Evolutionary conservation across 192 early-diverging fungal species (phyloP).

Genomic region (Borealophlyctis nickersoniae): DNA sequence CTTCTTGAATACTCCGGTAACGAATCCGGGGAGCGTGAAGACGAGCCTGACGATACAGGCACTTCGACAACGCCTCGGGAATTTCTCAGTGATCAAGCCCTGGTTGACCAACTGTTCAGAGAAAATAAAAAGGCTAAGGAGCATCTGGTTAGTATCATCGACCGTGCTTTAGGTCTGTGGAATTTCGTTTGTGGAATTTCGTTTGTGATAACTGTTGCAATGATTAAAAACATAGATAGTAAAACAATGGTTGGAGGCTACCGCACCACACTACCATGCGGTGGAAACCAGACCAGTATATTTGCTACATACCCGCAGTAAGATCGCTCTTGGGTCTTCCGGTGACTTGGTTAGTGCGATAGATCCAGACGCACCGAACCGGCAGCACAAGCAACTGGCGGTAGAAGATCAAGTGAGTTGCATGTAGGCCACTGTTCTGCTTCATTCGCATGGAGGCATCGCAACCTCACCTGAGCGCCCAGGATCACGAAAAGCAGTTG

Average conservation of each 20-base stretch:
- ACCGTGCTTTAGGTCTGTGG: too few relatives aligned
- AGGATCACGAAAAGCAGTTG: constrained; percentile 54
- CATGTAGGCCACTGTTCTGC: not conserved
- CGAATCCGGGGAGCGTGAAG: not conserved
- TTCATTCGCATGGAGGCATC: not conserved
- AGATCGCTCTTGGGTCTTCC: not conserved
- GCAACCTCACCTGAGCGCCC: not conserved
- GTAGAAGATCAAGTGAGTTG: constrained; percentile 34
- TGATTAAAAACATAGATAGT: constrained; percentile 22
- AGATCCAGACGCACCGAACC: constrained; percentile 45
- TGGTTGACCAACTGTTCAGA: not conserved
- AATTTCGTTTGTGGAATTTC: not conserved
- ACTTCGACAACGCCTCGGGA: not conserved
- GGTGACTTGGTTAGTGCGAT: constrained; percentile 23
- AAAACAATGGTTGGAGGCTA: constrained; percentile 43
- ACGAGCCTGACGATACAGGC: not conserved
- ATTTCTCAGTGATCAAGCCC: constrained; percentile 9
- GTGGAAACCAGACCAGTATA: constrained; percentile 34
- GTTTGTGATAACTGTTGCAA: not conserved
- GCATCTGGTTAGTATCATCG: too few relatives aligned
- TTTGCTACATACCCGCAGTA: constrained; percentile 24
- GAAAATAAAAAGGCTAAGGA: too few relatives aligned
- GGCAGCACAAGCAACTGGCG: constrained; percentile 25
- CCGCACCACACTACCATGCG: constrained; percentile 27
- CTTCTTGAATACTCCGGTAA: not conserved